Conservation (phyloP, 225 moss, liverwort and hornwort genomes). For the Pleurozium schreberi region DNA sequence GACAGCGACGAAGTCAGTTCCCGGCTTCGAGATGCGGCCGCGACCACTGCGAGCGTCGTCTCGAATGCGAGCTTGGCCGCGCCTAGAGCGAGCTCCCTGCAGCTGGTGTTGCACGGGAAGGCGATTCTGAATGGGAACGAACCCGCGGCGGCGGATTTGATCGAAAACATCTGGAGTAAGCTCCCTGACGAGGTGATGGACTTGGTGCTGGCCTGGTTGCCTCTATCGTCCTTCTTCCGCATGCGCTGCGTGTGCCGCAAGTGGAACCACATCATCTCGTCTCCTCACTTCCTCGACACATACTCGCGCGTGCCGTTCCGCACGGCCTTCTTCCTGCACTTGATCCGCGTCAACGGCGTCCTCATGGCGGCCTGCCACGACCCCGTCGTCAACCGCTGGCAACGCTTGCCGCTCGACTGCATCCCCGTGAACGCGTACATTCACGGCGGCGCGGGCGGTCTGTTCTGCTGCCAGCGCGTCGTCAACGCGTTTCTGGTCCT, state of each 20-base stretch:
- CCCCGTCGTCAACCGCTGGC: conserved; percentile 40
- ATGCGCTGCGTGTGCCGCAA: conserved; percentile 58
- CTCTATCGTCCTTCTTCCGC: conserved; percentile 45
- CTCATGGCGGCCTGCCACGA: conserved; percentile 54
- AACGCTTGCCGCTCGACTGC: conserved; percentile 38
- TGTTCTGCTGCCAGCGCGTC: conserved; percentile 48
- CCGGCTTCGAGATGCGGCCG: neutral
- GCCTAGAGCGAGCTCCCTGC: neutral
- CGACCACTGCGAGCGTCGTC: neutral
- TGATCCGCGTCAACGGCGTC: conserved; percentile 42
- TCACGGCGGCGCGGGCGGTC: conserved; percentile 38
- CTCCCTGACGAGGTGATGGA: conserved; percentile 59
- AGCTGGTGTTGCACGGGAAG: conserved; percentile 29
- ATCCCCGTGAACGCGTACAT: conserved; percentile 54
- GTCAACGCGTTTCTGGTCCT: conserved; percentile 43
- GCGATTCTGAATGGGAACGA: conserved; percentile 8
- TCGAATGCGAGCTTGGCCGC: neutral
- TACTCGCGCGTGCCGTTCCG: conserved; percentile 51
- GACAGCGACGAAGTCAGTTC: neutral
- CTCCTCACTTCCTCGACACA: conserved; percentile 38
- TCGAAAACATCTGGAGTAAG: conserved; percentile 37
- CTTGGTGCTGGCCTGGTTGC: conserved; percentile 43
- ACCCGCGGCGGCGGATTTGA: neutral
- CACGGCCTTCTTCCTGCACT: conserved; percentile 43
- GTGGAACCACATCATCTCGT: conserved; percentile 46